Conservation (phyloP, 129 eudicot genomes). For the Sambucus nigra region DNA sequence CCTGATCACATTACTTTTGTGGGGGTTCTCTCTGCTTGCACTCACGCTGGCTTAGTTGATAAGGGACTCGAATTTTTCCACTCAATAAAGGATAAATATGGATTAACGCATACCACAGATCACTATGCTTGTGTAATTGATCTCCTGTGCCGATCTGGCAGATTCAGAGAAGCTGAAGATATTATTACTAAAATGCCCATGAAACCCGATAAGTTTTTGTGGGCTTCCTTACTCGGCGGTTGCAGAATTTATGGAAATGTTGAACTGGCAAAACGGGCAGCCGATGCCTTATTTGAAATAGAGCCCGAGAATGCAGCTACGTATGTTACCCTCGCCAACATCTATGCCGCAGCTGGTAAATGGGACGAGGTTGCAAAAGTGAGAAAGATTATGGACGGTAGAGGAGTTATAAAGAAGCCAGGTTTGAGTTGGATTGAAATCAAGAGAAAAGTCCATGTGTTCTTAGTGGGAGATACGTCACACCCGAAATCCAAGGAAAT, state of each 20-base stretch:
- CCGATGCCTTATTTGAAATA: conserved; percentile 35
- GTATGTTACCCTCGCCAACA: conserved; percentile 59
- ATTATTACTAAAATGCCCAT: conserved; percentile 46
- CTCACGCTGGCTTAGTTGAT: conserved; percentile 62
- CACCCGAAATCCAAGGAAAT: conserved; percentile 42
- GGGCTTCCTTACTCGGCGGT: conserved; percentile 73
- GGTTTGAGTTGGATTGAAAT: conserved; percentile 67
- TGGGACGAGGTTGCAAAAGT: conserved; percentile 53
- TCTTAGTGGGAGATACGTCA: conserved; percentile 54
- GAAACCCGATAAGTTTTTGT: conserved; percentile 49
- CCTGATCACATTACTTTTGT: conserved; percentile 65
- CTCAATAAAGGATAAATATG: conserved; percentile 37
- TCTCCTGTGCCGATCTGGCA: conserved; percentile 54
- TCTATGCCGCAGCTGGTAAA: conserved; percentile 55
- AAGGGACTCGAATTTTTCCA: conserved; percentile 42
- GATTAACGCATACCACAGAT: conserved; percentile 34
- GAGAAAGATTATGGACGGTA: conserved; percentile 42
- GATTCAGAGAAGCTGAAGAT: conserved; percentile 55
- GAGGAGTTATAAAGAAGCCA: conserved; percentile 43
- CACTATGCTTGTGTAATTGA: conserved; percentile 72
- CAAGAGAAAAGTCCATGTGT: conserved; percentile 38
- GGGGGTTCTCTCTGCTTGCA: conserved; percentile 65
- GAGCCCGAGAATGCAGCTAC: conserved; percentile 76
- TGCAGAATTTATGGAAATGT: conserved; percentile 54
- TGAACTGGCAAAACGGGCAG: conserved; percentile 49